Evolutionary conservation across 257 asterid species (phyloP), one percentile per base, ranked within the genome.

Genomic region (Petrea volubilis): DNA sequence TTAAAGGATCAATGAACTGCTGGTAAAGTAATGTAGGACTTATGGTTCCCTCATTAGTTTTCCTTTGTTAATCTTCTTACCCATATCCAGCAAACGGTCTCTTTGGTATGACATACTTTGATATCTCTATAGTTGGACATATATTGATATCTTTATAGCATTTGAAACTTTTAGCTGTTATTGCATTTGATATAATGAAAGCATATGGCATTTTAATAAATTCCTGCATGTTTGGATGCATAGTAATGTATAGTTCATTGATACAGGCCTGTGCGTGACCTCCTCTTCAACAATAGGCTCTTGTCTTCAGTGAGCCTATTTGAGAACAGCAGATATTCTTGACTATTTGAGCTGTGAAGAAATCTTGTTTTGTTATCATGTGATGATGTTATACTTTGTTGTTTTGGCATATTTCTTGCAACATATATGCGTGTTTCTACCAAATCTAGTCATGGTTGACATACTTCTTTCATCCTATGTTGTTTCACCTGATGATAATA

Each of bases 361-460:
- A 5, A 21, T 25, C 14, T 5, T 5, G 29, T 8, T 17, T 55
- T 25, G 15, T 49, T 41, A 47, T 49, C 8, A 25, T 49, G 7
- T 43, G 20, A 34, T 65, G 51, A 74, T 44, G 34, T 17, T 33
- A 38, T 64, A 25, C 20, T 75, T 68, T 29, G 36, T 18, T 61
- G 25, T 53, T 50, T 7, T 10, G 28, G 28, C 60, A 40, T 43
- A 51, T 36, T 29, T 27, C 43, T 57, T 60, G 74, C 43, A 25
- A 18, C 12, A 29, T 63, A 7, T 58, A 36, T 53, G 41, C 36
- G 38, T 68, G 4, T 24, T 50, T 61, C 27, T 29, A 21, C 60
- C 40, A 46, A 51, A 23, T 73, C 55, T 53, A 29, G 34, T 43
- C 29, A 28, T 67, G 70, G 44, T 50, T 27, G 27, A n/a, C 52